phyloP scores from a whole-genome alignment of 305 asterid genomes.

The Euphrasia arctica region DNA sequence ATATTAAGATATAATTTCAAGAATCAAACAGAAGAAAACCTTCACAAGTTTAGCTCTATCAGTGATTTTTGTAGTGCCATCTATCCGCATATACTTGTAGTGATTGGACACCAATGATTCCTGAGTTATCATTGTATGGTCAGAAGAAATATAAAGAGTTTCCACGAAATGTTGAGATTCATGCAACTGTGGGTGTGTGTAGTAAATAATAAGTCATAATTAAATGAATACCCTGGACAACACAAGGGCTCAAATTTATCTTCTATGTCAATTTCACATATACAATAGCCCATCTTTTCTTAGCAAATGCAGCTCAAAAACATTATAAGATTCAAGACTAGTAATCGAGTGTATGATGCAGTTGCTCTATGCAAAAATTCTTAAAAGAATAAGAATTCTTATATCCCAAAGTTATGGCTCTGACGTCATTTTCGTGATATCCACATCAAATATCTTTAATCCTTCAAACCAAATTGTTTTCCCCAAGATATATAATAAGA shows the following conservation, averaged over 20 bases:
- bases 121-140: constrained; percentile 35
- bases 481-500: too few species aligned
- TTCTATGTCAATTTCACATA: not conserved
- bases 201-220: not conserved
- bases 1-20: constrained; percentile 3
- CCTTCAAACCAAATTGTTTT: too few species aligned
- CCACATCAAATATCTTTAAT: too few species aligned
- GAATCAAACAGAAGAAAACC: constrained; percentile 33
- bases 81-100: constrained; percentile 77
- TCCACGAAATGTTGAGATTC: constrained; percentile 23
- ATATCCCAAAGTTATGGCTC: too few species aligned
- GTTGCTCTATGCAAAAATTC: too few species aligned
- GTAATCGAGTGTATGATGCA: too few species aligned
- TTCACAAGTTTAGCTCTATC: constrained; percentile 77
- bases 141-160: constrained; percentile 5
- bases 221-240: not conserved
- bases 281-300: too few species aligned
- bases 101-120: constrained; percentile 55
- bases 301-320: too few species aligned
- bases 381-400: too few species aligned
- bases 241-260: constrained; percentile 14
- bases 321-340: too few species aligned
- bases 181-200: not conserved
- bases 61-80: constrained; percentile 77
- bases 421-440: too few species aligned